These are phyloP conservation scores for Pulveroboletus ravenelii DNA, from an alignment of 768 basidiomycete genomes.

Conservation along the genomic window DNA sequence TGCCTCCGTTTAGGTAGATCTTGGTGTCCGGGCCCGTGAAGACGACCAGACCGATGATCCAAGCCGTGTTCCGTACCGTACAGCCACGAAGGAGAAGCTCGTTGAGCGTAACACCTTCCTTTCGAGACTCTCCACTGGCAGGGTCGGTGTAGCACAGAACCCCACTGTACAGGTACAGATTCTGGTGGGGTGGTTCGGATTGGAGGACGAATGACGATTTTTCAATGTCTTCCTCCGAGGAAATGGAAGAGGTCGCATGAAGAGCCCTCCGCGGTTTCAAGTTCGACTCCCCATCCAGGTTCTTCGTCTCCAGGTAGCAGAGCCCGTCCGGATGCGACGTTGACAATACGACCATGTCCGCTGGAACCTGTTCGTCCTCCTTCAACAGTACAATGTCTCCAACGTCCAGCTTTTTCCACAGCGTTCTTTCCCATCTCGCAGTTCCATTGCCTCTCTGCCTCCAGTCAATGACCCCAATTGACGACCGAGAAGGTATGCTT, in stretches of 20 bases:
- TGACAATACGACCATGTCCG: slow-evolving; percentile 88
- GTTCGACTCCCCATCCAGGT: slow-evolving; percentile 96
- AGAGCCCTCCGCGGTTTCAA: slow-evolving; percentile 81
- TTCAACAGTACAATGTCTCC: slow-evolving; percentile 90
- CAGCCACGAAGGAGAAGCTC: slow-evolving; percentile 91
- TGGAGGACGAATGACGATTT: slow-evolving; percentile 84
- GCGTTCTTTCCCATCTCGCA: slow-evolving; percentile 87
- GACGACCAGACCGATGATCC: slow-evolving; percentile 91
- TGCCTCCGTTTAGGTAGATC: slow-evolving; percentile 89
- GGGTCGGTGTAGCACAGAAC: slow-evolving; percentile 72
- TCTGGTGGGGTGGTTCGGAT: slow-evolving; percentile 90
- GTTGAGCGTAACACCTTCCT: slow-evolving; percentile 80
- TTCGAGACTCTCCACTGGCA: slow-evolving; percentile 45
- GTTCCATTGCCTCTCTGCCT: slow-evolving; percentile 60
- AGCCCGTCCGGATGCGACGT: slow-evolving; percentile 88
- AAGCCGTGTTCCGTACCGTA: slow-evolving; percentile 81
- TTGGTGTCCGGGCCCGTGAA: slow-evolving; percentile 93
- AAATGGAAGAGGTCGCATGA: slow-evolving; percentile 68
- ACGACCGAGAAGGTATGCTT: slow-evolving; percentile 51
- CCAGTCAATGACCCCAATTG: slow-evolving; percentile 80
- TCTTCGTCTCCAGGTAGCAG: slow-evolving; percentile 98
- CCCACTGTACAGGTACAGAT: slow-evolving; percentile 87
- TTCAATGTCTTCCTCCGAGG: slow-evolving; percentile 86
- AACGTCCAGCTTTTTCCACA: slow-evolving; percentile 99
- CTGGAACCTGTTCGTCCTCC: slow-evolving; percentile 95